These are phyloP conservation scores for Pleochaeta shiraiana DNA, from an alignment of 2,329 filamentous ascomycete genomes.

Conservation along the genomic window DNA sequence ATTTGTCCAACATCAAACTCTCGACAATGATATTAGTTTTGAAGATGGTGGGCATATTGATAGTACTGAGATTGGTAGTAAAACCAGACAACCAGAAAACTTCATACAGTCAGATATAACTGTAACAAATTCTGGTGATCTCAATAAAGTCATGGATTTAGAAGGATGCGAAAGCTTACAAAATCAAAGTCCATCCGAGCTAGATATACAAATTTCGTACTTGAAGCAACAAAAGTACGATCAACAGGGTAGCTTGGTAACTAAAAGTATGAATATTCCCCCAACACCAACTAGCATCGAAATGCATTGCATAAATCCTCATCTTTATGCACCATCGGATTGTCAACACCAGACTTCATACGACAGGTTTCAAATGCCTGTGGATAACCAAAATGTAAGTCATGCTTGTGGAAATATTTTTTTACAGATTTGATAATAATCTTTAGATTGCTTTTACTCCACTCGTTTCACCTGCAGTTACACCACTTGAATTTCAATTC, in stretches of 20 bases:
- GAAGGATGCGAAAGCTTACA: slow-evolving; percentile 24
- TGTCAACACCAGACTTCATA: slow-evolving; percentile 37
- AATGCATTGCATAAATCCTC: slow-evolving; percentile 35
- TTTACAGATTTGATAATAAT: background rate
- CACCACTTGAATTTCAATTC: slow-evolving; percentile 53
- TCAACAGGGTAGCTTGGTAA: slow-evolving; percentile 30
- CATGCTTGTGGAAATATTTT: background rate
- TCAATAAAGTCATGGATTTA: slow-evolving; percentile 21
- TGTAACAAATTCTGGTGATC: slow-evolving; percentile 20
- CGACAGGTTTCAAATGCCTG: slow-evolving; percentile 34
- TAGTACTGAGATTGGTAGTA: slow-evolving; percentile 25
- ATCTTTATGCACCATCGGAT: slow-evolving; percentile 35
- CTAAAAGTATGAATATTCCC: slow-evolving; percentile 40
- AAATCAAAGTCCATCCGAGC: slow-evolving; percentile 31
- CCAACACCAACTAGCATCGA: slow-evolving; percentile 67
- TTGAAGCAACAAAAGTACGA: slow-evolving; percentile 32
- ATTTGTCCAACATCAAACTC: slow-evolving; percentile 22
- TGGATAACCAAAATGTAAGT: slow-evolving; percentile 45
- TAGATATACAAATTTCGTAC: slow-evolving; percentile 44
- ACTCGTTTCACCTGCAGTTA: slow-evolving; percentile 65
- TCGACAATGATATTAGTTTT: slow-evolving; percentile 15
- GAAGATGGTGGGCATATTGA: slow-evolving; percentile 21
- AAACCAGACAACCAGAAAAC: slow-evolving; percentile 15
- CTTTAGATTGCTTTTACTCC: slow-evolving; percentile 54
- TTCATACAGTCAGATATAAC: slow-evolving; percentile 26